A percentile compares a stretch with the other conserved stretches of the same genome.
Conservation (phyloP, 2,329 filamentous ascomycete species). For the Phyllosticta paracitricarpa region DNA sequence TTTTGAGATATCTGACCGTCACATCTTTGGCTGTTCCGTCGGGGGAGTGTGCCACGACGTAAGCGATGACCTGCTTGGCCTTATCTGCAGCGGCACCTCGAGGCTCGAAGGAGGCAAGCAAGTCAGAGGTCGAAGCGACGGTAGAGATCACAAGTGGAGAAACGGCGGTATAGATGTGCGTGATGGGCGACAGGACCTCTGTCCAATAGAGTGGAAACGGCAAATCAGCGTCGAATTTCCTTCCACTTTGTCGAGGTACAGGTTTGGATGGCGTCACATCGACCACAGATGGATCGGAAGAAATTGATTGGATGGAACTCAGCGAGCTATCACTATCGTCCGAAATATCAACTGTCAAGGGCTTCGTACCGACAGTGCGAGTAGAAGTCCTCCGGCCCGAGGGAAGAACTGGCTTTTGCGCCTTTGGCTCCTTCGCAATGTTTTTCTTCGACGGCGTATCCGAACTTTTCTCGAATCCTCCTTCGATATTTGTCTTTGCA, state of each 20-base stretch:
- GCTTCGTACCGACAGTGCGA: conserved; percentile 22
- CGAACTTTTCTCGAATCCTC: conserved; percentile 15
- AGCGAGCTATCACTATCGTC: conserved; percentile 38
- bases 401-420: not conserved
- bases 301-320: conserved; percentile 32
- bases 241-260: conserved; percentile 23
- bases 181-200: conserved; percentile 75
- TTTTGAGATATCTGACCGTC: conserved; percentile 79
- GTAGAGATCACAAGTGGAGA: conserved; percentile 44
- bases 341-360: conserved; percentile 35
- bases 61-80: conserved; percentile 80
- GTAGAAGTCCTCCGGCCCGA: conserved; percentile 13
- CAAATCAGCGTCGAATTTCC: conserved; percentile 63
- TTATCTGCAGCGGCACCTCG: conserved; percentile 75
- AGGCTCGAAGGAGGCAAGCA: conserved; percentile 70
- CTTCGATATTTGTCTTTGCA: conserved; percentile 4
- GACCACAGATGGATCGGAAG: conserved; percentile 44
- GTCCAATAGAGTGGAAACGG: conserved; percentile 88
- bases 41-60: conserved; percentile 70
- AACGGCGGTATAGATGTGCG: conserved; percentile 67
- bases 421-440: not conserved
- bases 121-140: conserved; percentile 40
- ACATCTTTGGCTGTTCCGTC: conserved; percentile 93
- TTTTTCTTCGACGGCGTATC: not conserved
- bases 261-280: conserved; percentile 44